phyloP scores from a whole-genome alignment of 257 asterid species.

The Prunella vulgaris region DNA sequence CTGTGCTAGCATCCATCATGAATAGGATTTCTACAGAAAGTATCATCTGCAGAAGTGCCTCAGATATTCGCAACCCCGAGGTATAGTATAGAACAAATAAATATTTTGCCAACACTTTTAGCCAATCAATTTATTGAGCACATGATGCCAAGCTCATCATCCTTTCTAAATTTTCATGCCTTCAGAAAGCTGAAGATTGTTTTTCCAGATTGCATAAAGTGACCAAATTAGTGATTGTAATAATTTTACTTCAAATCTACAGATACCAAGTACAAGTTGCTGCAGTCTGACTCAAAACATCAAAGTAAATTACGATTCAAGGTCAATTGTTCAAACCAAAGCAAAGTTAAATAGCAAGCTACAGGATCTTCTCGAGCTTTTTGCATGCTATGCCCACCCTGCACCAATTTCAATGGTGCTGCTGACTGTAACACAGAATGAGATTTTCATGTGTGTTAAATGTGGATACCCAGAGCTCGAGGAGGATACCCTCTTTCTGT shows the following conservation, averaged over 20 bases:
- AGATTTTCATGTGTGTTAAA: constrained; percentile 55
- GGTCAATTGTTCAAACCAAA: constrained; percentile 23
- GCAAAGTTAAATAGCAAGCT: constrained; percentile 29
- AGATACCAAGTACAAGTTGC: constrained; percentile 25
- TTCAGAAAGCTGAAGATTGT: constrained; percentile 30
- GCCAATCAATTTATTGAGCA: constrained; percentile 14
- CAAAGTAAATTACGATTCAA: constrained; percentile 32
- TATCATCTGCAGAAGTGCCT: constrained; percentile 25
- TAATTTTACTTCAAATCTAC: constrained; percentile 30
- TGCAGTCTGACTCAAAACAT: constrained; percentile 27
- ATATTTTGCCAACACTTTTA: constrained; percentile 17
- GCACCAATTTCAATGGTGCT: constrained; percentile 64
- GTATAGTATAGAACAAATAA: constrained; percentile 23
- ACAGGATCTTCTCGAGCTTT: constrained; percentile 40
- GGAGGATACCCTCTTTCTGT: constrained; percentile 53
- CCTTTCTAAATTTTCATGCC: constrained; percentile 20
- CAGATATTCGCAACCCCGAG: constrained; percentile 32
- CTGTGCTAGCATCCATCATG: constrained; percentile 24
- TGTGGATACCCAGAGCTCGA: constrained; percentile 51
- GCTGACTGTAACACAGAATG: constrained; percentile 49
- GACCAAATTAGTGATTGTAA: constrained; percentile 30
- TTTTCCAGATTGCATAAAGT: constrained; percentile 22
- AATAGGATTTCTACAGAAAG: constrained; percentile 25
- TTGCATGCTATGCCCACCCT: constrained; percentile 66
- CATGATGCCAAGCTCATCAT: constrained; percentile 12